A percentile compares a stretch with the other conserved stretches of the same genome.
Evolutionary conservation across 768 basidiomycete genomes (phyloP).

Genomic region (Dioszegia aurantiaca): DNA sequence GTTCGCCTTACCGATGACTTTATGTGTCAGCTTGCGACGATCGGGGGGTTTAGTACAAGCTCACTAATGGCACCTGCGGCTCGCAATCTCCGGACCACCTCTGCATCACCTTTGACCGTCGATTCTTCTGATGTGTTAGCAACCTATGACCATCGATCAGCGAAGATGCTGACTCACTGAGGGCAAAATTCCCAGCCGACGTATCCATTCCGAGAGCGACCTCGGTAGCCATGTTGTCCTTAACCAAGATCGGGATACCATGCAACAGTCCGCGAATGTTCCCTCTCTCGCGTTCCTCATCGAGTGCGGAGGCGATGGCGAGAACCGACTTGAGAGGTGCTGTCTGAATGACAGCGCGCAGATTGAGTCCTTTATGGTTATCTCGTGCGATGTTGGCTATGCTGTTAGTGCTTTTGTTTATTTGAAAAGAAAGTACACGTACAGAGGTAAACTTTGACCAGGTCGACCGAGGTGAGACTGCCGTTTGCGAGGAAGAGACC

Average conservation of each 20-base stretch:
- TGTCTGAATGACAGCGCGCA: conserved; percentile 44
- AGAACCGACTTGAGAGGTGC: conserved; percentile 31
- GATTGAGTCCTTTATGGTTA: conserved; percentile 34
- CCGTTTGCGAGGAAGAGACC: conserved; percentile 30
- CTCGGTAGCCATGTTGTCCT: conserved; percentile 26
- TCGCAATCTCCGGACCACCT: conserved; percentile 4
- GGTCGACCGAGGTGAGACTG: conserved; percentile 29
- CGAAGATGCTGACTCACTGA: conserved; percentile 12
- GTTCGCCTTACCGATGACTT: conserved; percentile 29
- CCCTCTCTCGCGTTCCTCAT: conserved; percentile 14
- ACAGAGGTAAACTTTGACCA: conserved; percentile 32
- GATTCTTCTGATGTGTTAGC: neutral
- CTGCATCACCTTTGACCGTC: conserved; percentile 5
- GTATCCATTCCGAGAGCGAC: conserved; percentile 25
- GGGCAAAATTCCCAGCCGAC: conserved; percentile 22
- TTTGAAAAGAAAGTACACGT: too few relatives aligned
- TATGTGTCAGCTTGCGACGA: neutral
- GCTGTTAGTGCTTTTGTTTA: too few relatives aligned
- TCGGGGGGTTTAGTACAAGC: neutral
- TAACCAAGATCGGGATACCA: conserved; percentile 25
- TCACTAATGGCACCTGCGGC: conserved; percentile 25
- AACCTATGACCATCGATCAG: neutral
- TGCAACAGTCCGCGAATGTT: conserved; percentile 15
- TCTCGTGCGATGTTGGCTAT: conserved; percentile 33
- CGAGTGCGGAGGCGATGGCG: conserved; percentile 15